phyloP scores from a whole-genome alignment of 2,329 filamentous ascomycete genomes.

The Ophiocordyceps camponoti-leonardi region DNA sequence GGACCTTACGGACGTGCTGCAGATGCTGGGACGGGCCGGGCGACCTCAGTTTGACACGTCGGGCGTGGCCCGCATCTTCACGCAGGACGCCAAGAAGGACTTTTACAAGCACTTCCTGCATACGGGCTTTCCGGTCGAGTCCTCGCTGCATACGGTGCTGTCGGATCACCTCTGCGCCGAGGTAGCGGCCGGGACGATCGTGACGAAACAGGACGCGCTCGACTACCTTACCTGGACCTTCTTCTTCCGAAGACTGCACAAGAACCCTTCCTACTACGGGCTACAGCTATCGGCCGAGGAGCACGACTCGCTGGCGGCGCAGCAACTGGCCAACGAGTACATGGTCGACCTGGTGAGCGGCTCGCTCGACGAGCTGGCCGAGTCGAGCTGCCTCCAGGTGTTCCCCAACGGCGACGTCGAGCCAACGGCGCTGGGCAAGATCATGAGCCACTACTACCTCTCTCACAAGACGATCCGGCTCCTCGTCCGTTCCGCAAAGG shows the following conservation, averaged over 20 bases:
- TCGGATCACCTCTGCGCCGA: conserved; percentile 96
- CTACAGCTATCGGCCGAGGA: conserved; percentile 86
- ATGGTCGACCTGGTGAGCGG: conserved; percentile 87
- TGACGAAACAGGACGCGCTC: conserved; percentile 89
- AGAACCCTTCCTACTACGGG: conserved; percentile 96
- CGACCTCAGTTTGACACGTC: conserved; percentile 93
- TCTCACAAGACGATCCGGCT: conserved; percentile 89
- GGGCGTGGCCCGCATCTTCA: conserved; percentile 93
- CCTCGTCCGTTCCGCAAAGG: conserved; percentile 59
- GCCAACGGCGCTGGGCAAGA: conserved; percentile 81
- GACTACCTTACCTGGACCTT: conserved; percentile 99
- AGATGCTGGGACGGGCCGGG: conserved; percentile 93
- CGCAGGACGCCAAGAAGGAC: conserved; percentile 91
- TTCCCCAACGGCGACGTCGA: conserved; percentile 81
- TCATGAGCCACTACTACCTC: conserved; percentile 98
- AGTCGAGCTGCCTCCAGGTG: conserved; percentile 69
- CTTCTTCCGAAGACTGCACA: conserved; percentile 93
- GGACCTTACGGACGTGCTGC: conserved; percentile 93
- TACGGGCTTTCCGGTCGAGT: conserved; percentile 94
- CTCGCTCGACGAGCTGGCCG: conserved; percentile 64
- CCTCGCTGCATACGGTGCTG: conserved; percentile 84
- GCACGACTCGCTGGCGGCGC: conserved; percentile 72
- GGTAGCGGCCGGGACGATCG: conserved; percentile 80
- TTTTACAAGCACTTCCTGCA: conserved; percentile 99
- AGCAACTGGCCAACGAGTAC: conserved; percentile 78